Base-by-base conservation (phyloP, 108 stramenopile species). In the Stephanodiscus minutulus region DNA sequence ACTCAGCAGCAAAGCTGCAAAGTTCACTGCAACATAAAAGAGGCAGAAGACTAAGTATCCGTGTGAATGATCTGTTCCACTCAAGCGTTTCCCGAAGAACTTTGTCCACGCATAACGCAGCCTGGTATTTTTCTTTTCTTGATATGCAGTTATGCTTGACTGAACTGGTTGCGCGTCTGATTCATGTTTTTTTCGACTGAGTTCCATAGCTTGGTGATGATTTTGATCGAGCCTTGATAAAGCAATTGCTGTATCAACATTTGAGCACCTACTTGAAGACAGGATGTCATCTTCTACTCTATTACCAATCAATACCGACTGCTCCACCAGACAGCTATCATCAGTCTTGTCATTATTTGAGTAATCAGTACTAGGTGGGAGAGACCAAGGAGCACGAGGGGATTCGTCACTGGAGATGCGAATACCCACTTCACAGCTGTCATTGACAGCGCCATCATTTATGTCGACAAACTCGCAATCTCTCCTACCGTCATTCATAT, bases 191-290 rank as follows among this genome's bases (percentile, higher is more conserved):
- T 39, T 59, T 61, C 47, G n/a, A 44, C 61, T n/a, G 22, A 62
- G 20, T 25, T 49, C 37, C 43, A 61, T 41, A 1, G 74, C 74
- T 0, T 61, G 15, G 25, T 75, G 61, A 24, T 54, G 37, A 4
- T 17, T 31, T 31, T 46, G 64, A 50, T 75, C 52, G 2, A 75
- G 59, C n/a, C 66, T 66, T n/a, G 74, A 58, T 21, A 73, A 48
- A 0, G 20, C 31, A 11, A 28, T 52, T 43, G 48, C 61, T 15
- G 53, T 36, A 29, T 1, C 25, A 8, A 11, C 5, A 53, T 25
- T 21, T 53, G 22, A 20, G 11, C 3, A 21, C 43, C 3, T 3
- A 44, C 43, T 44, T 53, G 8, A 27, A 24, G 20, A 53, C 8
- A 52, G 50, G 44, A 18, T 7, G 33, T 62, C 54, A 3, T 54